Evolutionary conservation across 768 basidiomycete genomes (phyloP).

Genomic region (Mycena venus): DNA sequence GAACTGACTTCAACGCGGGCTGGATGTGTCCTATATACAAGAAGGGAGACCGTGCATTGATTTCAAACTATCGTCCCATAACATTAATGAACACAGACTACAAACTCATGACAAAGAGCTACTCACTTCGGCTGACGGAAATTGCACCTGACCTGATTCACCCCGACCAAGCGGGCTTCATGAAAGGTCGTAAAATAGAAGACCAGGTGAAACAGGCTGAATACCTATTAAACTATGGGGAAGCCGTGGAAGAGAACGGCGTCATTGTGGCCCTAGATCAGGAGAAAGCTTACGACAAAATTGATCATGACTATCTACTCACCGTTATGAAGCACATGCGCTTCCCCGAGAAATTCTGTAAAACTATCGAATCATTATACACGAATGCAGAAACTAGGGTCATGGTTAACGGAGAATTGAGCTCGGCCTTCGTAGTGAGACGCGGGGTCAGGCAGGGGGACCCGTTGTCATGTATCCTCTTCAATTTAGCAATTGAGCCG

Average conservation of each 20-base stretch:
- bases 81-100: neutral
- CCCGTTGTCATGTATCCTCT: neutral
- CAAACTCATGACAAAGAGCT: neutral
- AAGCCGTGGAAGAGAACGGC: neutral
- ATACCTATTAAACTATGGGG: neutral
- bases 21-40: slow-evolving; percentile 2
- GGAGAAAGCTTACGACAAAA: no score
- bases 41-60: neutral
- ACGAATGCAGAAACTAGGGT: neutral
- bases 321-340: neutral
- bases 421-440: neutral
- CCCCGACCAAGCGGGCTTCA: neutral
- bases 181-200: neutral
- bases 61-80: neutral
- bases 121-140: neutral
- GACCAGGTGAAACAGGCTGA: neutral
- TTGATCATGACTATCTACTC: no score
- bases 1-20: neutral
- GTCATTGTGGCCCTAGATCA: neutral
- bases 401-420: neutral
- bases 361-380: neutral
- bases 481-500: neutral
- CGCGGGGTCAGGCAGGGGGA: neutral
- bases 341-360: neutral
- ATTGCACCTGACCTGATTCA: neutral